Base-by-base conservation (phyloP, 1,139 yeast species). In the Geotrichum restrictum region DNA sequence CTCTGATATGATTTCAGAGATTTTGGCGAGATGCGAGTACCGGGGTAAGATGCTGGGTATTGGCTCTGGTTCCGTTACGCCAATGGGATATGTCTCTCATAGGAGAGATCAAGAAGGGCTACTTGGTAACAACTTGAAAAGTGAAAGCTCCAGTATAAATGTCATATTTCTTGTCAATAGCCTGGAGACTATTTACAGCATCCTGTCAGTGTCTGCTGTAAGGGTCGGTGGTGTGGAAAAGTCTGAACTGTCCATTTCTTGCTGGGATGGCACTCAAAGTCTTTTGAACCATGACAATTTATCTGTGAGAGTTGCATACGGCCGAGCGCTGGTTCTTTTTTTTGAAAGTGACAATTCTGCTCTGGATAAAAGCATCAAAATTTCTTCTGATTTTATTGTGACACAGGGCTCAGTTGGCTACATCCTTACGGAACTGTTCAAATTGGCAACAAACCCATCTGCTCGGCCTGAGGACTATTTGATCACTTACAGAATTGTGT, bases 1-100 rank as follows among this genome's bases (percentile, higher is more conserved):
- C 18, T 77, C 84, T n/a, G 95, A 87, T 63, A 81, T 88, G 67
- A 73, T 85, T 34, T 76, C 77, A 33, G 89, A 82, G 43, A 59
- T 69, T 7, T 57, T 72, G 34, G 41, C 24, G 13, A 50, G 40
- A 29, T 50, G 46, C 41, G 38, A 45, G 19, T 44, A 32, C 32
- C 48, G 37, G 11, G 38, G 29, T 14, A 38, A 44, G 37, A 31
- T n/a, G 5, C 3, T 18, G 19, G 41, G 19, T 7, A 13, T 36
- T 3, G 34, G 39, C n/a, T 32, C 44, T 18, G 45, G 45, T 14
- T 13, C 27, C 21, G 37, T 21, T 19, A 38, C 44, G 16, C 47
- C 47, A 2, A 21, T 11, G 13, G 22, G 39, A 8, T 3, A 11
- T 18, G 14, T n/a, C 7, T 7, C 18, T 3, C 10, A 10, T 27